Percentiles rank a stretch among this genome's conserved stretches.
phyloP scores from a whole-genome alignment of 306 rosid genomes.

The Lathyrus sativus region DNA sequence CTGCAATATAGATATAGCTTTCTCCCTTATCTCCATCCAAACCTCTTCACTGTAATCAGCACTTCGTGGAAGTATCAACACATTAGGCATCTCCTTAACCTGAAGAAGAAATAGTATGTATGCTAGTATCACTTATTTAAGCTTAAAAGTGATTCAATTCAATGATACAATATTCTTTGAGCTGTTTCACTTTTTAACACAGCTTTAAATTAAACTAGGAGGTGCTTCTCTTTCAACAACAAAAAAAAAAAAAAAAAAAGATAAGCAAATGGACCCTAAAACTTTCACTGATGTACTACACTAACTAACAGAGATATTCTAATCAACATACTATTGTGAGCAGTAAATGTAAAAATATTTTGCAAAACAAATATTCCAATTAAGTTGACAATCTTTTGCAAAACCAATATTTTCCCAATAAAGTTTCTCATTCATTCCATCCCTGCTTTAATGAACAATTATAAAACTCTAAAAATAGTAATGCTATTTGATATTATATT shows the following conservation, averaged over 20 bases:
- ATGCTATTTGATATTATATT: background rate
- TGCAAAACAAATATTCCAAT: constrained; percentile 14
- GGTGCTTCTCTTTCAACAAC: background rate
- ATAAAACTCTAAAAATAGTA: constrained; percentile 15
- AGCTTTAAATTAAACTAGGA: background rate
- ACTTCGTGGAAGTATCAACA: constrained; percentile 97
- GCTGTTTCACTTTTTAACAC: background rate
- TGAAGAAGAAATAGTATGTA: constrained; percentile 49
- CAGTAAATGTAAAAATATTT: constrained; percentile 16
- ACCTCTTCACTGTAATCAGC: constrained; percentile 99
- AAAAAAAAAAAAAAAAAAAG: constrained; percentile 1
- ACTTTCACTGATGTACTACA: constrained; percentile 1
- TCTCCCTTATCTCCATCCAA: constrained; percentile 99
- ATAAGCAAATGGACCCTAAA: constrained; percentile 1
- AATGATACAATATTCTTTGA: background rate
- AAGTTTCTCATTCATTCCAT: constrained; percentile 29
- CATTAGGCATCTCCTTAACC: constrained; percentile 99
- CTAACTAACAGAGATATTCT: constrained; percentile 19
- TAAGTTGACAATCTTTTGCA: constrained; percentile 12
- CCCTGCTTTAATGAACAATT: constrained; percentile 27
- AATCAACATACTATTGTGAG: constrained; percentile 3
- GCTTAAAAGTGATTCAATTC: background rate
- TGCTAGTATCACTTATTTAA: constrained; percentile 28
- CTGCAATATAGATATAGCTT: constrained; percentile 84
- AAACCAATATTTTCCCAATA: constrained; percentile 14